Evolutionary conservation across 2,329 filamentous ascomycete species (phyloP).

Genomic region (Aureobasidium musti): DNA sequence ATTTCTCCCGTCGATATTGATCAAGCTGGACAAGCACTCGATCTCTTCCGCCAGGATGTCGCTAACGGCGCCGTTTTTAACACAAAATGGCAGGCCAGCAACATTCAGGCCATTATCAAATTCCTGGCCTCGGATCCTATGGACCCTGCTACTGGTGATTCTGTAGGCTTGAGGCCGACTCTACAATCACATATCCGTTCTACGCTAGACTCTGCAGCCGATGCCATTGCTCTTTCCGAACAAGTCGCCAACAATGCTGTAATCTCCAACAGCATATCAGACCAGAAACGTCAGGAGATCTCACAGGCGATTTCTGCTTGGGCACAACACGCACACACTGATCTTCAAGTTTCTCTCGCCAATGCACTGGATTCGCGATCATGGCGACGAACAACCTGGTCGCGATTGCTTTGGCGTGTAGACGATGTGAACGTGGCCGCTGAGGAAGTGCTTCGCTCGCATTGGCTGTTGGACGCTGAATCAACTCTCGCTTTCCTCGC

Average conservation of each 20-base stretch:
- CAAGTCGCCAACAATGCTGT: slow-evolving; percentile 45
- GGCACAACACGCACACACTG: slow-evolving; percentile 78
- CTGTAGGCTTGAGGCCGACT: slow-evolving; percentile 60
- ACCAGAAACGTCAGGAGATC: slow-evolving; percentile 54
- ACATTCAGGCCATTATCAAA: slow-evolving; percentile 35
- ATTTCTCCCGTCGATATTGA: slow-evolving; percentile 61
- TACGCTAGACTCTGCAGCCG: slow-evolving; percentile 59
- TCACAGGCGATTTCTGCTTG: slow-evolving; percentile 65
- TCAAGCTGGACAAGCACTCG: slow-evolving; percentile 63
- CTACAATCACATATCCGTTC: slow-evolving; percentile 68
- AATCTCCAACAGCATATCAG: slow-evolving; percentile 44
- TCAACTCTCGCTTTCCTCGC: slow-evolving; percentile 79
- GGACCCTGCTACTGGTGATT: slow-evolving; percentile 11
- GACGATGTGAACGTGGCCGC: slow-evolving; percentile 87
- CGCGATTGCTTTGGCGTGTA: slow-evolving; percentile 92
- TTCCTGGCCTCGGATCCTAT: slow-evolving; percentile 35
- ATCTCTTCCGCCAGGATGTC: slow-evolving; percentile 40
- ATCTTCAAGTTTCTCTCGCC: slow-evolving; percentile 78
- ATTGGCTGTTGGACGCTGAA: slow-evolving; percentile 78
- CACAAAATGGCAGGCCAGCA: slow-evolving; percentile 41
- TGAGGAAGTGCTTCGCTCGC: slow-evolving; percentile 71
- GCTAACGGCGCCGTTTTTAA: slow-evolving; percentile 42
- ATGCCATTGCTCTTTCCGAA: slow-evolving; percentile 53
- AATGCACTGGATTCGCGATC: slow-evolving; percentile 71
- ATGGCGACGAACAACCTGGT: slow-evolving; percentile 86